Evolutionary conservation across 257 asterid species (phyloP), one percentile per base, ranked within the genome.

Genomic region (Perilla frutescens): DNA sequence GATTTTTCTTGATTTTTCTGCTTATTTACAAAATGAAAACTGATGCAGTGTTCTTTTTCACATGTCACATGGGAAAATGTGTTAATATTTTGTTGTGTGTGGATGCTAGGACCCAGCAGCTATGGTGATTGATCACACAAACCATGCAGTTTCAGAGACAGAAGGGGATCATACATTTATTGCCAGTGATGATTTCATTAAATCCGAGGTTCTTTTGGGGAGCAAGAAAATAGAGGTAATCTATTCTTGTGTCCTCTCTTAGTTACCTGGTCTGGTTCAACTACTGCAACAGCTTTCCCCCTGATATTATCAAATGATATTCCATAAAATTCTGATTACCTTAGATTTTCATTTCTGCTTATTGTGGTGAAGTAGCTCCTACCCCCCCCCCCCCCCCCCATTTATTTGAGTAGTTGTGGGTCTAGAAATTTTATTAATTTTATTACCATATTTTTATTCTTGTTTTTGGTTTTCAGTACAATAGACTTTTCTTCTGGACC

Each of bases 131-230:
- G 98, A 93, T 76, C 97, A 93, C 79, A 82, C 79, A 34, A 84
- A 89, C 80, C 81, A 85, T 82, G 92, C 92, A 13, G 85, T 87
- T 71, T 85, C 91, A 31, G 85, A 80, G 82, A 80, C 86, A 0
- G 87, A 87, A 51, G 96, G 96, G 61, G 96, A 84, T 75, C 97
- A 86, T 70, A 83, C 93, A 31, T 73, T 87, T 77, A 81, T 93
- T 63, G 92, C 95, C 54, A 79, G 84, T 59, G 91, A 87, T 74
- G 86, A 88, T 79, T 70, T 89, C 60, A 83, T 93, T 51, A 82
- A 77, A 70, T 89, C 97, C 11, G 92, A 85, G 59, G 92, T 77
- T 58, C 84, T 93, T 55, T 66, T 91, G 83, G 98, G 98, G 62
- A 85, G 85, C 79, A 81, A 75, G 74, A 80, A 68, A 43, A 82